Evolutionary conservation across 192 early-diverging fungal genomes (phyloP), one percentile per base, ranked within the genome.

Genomic region (Rhizoclosmatium globosum): DNA sequence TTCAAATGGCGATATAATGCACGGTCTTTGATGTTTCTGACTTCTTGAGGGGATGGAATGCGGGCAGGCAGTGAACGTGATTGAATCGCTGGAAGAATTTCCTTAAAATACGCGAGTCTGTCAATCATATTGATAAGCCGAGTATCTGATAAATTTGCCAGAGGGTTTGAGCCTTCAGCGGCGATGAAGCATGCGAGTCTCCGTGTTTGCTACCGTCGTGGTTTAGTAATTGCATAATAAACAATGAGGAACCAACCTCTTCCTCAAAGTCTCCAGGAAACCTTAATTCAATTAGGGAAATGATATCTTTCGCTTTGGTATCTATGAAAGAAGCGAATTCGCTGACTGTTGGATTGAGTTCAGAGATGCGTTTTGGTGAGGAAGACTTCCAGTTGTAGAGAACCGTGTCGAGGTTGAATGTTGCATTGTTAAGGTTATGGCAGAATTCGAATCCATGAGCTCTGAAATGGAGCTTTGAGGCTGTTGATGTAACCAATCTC

Each of bases 121-220:
- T 82, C 68, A 11, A 85, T 64, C 19, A 56, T 59, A 21, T 81
- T 50, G 3, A 89, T 60, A 4, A 89, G 76, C 2, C 82, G 83
- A 2, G 47, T 11, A 11, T 78, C 46, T 2, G 80, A 76, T 38
- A 88, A 6, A 48, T 85, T 83, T 41, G 82, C 81, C 43, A 60
- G 68, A 3, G 72, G 44, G 23, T 81, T 82, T 31, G 81, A 61
- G 38, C 85, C 87, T 64, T 86, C 83, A 13, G 85, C 85, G 2
- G 82, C 79, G 2, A 64, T 19, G 64, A 85, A 86, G 81, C 87
- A 89, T 2, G 81, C 48, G 46, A 85, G 80, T 19, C 87, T 75
- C 47, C 76, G 50, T 11, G 67, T 76, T 39, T 84, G 81, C 83
- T 86, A 47, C 45, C 13, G 13, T 46, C 7, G n/a, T 4, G 39